phyloP scores from a whole-genome alignment of 2,329 filamentous ascomycete species.

The Clarireedia hainanense region DNA sequence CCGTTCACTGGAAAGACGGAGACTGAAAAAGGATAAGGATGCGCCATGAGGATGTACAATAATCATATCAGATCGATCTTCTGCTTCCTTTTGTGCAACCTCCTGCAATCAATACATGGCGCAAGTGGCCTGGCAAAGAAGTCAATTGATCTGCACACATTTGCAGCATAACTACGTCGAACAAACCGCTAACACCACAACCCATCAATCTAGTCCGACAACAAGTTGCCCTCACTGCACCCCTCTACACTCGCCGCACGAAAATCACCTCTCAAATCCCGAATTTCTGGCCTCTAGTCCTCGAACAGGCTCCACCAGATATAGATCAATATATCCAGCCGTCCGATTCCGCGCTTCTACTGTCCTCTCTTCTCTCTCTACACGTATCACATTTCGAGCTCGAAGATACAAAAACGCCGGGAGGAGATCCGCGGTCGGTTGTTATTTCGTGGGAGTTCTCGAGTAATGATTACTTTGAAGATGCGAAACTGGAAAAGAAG shows the following conservation, averaged over 20 bases:
- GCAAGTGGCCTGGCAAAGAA: too few species aligned
- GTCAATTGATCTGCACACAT: not conserved
- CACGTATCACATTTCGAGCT: constrained; percentile 77
- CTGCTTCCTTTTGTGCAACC: not conserved
- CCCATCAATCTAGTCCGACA: constrained; percentile 51
- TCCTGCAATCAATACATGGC: not conserved
- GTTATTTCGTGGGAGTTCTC: constrained; percentile 70
- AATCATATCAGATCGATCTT: constrained; percentile 5
- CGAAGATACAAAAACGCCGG: constrained; percentile 38
- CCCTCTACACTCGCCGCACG: constrained; percentile 71
- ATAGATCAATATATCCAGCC: constrained; percentile 85
- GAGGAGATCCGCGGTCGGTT: constrained; percentile 74
- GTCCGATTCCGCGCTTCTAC: constrained; percentile 66
- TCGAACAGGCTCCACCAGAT: constrained; percentile 78
- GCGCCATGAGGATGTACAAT: constrained; percentile 4
- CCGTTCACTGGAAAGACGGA: too few species aligned
- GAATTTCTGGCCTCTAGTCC: constrained; percentile 91
- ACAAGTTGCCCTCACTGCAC: constrained; percentile 58
- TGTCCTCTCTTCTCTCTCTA: constrained; percentile 58
- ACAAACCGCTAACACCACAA: not conserved
- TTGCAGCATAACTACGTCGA: not conserved
- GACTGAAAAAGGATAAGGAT: not conserved
- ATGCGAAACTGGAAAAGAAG: constrained; percentile 77
- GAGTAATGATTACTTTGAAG: constrained; percentile 74
- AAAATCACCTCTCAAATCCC: constrained; percentile 64